These are phyloP conservation scores for Erythrobasidium hasegawianum DNA, from an alignment of 1,284 basidiomycete species.

Conservation along the genomic window DNA sequence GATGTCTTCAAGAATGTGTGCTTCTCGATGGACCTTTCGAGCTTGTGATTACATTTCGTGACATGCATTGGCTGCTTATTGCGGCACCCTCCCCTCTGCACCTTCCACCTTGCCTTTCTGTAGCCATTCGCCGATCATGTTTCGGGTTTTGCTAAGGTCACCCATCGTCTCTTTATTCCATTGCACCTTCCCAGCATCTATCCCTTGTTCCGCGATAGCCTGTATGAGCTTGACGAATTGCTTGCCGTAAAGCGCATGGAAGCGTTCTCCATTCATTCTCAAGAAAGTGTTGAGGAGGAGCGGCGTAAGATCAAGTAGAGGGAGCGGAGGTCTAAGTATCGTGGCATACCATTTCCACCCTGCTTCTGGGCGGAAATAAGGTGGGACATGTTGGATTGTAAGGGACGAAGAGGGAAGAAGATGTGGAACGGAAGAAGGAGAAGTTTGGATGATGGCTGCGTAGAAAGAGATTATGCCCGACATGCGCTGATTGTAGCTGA, in stretches of 20 bases:
- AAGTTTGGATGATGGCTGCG: conserved; percentile 66
- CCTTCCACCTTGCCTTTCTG: conserved; percentile 22
- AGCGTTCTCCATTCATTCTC: conserved; percentile 65
- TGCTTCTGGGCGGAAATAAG: conserved; percentile 60
- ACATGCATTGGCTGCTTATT: no score
- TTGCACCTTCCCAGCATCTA: conserved; percentile 16
- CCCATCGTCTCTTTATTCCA: conserved; percentile 28
- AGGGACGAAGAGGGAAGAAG: conserved; percentile 42
- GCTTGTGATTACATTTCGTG: no score
- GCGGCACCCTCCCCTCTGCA: conserved; percentile 27
- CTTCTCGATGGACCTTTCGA: no score
- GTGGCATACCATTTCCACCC: conserved; percentile 60
- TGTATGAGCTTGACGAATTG: conserved; percentile 68
- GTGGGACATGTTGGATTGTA: conserved; percentile 53
- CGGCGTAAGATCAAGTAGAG: conserved; percentile 45
- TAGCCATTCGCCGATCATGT: conserved; percentile 34
- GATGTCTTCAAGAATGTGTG: no score
- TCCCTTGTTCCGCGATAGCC: conserved; percentile 28
- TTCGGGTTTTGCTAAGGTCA: conserved; percentile 29
- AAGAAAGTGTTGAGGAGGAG: conserved; percentile 58
- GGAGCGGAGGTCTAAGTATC: conserved; percentile 45
- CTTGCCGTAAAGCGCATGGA: conserved; percentile 63
- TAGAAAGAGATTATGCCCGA: conserved; percentile 82
- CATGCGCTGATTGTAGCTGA: conserved; percentile 71
- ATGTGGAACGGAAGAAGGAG: conserved; percentile 46